Percentiles rank a stretch among this genome's conserved stretches.
Evolutionary conservation across 495 filamentous ascomycete species (phyloP).

Genomic region (Pyronema domesticum): DNA sequence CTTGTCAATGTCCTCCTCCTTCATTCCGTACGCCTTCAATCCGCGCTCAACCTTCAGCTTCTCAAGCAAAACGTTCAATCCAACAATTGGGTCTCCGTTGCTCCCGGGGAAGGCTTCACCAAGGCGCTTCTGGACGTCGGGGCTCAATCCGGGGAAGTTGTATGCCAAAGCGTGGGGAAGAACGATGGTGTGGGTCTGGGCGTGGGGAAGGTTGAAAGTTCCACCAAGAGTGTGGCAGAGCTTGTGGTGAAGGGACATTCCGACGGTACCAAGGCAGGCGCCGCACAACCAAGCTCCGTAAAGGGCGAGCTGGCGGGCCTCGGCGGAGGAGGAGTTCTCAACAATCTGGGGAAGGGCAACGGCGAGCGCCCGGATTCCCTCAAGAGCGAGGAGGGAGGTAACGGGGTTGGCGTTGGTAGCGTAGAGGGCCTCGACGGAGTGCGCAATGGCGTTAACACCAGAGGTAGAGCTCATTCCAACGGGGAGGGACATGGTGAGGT

Average conservation of each 20-base stretch:
- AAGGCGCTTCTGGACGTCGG: conserved; percentile 39
- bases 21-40: conserved; percentile 43
- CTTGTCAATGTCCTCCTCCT: conserved; percentile 48
- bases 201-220: conserved; percentile 51
- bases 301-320: conserved; percentile 39
- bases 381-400: conserved; percentile 39
- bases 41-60: conserved; percentile 42
- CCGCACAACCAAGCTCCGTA: conserved; percentile 55
- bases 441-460: conserved; percentile 54
- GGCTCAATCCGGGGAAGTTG: conserved; percentile 42
- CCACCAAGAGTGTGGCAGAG: conserved; percentile 52
- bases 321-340: conserved; percentile 30
- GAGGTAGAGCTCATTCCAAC: conserved; percentile 41
- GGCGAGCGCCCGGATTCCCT: conserved; percentile 38
- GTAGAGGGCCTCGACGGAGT: conserved; percentile 52
- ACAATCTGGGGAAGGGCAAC: conserved; percentile 39
- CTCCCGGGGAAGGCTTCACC: conserved; percentile 40
- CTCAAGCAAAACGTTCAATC: conserved; percentile 40
- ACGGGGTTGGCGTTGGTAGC: conserved; percentile 44
- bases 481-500: conserved; percentile 49
- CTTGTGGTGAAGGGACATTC: conserved; percentile 56
- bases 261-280: conserved; percentile 43
- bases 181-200: conserved; percentile 52
- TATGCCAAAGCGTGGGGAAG: conserved; percentile 51
- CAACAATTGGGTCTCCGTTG: conserved; percentile 39